Evolutionary conservation across 2,329 filamentous ascomycete species (phyloP), one percentile per base, ranked within the genome.

Genomic region (Calonectria montana): DNA sequence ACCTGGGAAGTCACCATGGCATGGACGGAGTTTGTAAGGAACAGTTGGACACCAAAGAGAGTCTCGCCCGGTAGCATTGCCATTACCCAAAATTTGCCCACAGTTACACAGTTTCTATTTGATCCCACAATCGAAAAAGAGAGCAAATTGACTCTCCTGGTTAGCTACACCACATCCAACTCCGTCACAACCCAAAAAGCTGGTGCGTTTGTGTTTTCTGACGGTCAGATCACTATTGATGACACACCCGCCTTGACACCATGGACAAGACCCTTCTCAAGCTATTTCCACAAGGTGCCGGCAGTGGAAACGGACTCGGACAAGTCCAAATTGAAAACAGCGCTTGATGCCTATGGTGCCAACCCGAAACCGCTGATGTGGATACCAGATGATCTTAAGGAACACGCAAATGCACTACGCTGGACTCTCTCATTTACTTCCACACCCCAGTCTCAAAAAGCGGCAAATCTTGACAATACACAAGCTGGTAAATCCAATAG

Each of bases 11-110:
- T 69, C 8, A 27, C 35, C 2, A 64, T 69, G 59, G 39, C 8
- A 3, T 71, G 64, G 64, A 71, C 59, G 4, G 65, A 71, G 47
- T 29, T 63, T 7, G 23, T 55, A 4, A 18, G 57, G 47, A 50
- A 57, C 4, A 25, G 23, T 10, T 71, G 63, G 57, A 57, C 53
- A 8, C 69, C 41, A 15, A 69, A 61, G 35, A 39, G 31, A 25
- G 31, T 53, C 5, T 37, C 57, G 2, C 45, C 55, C 13, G 55
- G 45, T 25, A 27, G 45, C 13, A 48, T 48, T 48, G 8, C 2
- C 21, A 15, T 48, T 9, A 27, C 4, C 1, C 4, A 27, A 13
- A 8, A 48, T 48, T 4, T 48, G 12, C 45, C 45, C 21, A n/a
- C 15, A 15, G 45, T 48, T 18, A 25, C 45, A 25, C 45, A 48